A percentile compares a stretch with the other conserved stretches of the same genome.
Conservation (phyloP, 2,329 filamentous ascomycete genomes). For the Bipolaris oryzae region DNA sequence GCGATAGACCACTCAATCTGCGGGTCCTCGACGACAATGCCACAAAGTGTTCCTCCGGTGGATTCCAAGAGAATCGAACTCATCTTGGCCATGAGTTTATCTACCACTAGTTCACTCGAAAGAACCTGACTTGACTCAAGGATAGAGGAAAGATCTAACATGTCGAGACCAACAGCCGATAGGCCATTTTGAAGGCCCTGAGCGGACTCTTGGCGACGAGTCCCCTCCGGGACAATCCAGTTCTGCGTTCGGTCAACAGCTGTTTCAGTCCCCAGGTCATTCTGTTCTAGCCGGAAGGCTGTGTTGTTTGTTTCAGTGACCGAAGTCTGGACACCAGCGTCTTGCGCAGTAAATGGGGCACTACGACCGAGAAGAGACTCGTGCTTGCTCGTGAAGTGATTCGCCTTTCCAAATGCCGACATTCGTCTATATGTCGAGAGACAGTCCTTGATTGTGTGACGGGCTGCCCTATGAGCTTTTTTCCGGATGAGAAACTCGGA, state of each 20-base stretch:
- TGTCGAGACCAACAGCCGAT: constrained; percentile 71
- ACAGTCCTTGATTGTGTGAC: constrained; percentile 70
- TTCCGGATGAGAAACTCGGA: constrained; percentile 72
- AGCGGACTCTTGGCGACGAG: constrained; percentile 49
- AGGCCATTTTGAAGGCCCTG: constrained; percentile 66
- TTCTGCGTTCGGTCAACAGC: constrained; percentile 56
- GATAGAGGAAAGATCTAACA: constrained; percentile 81
- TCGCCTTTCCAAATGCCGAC: constrained; percentile 71
- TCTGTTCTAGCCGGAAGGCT: constrained; percentile 52
- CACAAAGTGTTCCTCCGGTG: constrained; percentile 74
- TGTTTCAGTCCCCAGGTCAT: constrained; percentile 47
- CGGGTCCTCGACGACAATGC: constrained; percentile 74
- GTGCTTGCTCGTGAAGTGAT: constrained; percentile 71
- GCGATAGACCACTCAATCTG: constrained; percentile 72
- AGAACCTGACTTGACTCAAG: constrained; percentile 79
- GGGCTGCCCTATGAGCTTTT: constrained; percentile 69
- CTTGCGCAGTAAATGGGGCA: constrained; percentile 64
- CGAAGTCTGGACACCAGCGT: constrained; percentile 73
- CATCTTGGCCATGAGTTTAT: constrained; percentile 78
- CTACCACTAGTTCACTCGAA: constrained; percentile 76
- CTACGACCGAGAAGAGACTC: constrained; percentile 69
- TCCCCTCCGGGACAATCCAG: constrained; percentile 55
- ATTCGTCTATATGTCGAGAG: constrained; percentile 71
- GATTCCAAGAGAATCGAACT: constrained; percentile 81
- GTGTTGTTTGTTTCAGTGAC: constrained; percentile 57